These are phyloP conservation scores for maize (Zea mays) DNA, from an alignment of 176 grass and related monocot genomes.

Conservation along the genomic window Zm-B73-REFERENCE-NAM-5.0 NC_050100.1:178011001-178011500, in stretches of 20 bases:
- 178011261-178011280: not conserved
- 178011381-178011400: not conserved
- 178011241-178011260: too few relatives aligned
- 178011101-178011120: too few relatives aligned
- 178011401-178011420: slow-evolving; percentile 13
- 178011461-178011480: not conserved
- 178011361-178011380: not conserved
- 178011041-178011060: not conserved
- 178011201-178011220: too few relatives aligned
- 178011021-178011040: too few relatives aligned
- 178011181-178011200: too few relatives aligned
- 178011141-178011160: too few relatives aligned
- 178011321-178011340: slow-evolving; percentile 20
- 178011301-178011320: not conserved
- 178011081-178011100: too few relatives aligned
- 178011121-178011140: too few relatives aligned
- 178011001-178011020: too few relatives aligned
- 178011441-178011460: slow-evolving; percentile 25
- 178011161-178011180: too few relatives aligned
- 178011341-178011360: slow-evolving; percentile 2
- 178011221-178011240: slow-evolving; percentile 4
- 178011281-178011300: slow-evolving; percentile 34
- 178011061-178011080: too few relatives aligned
- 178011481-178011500: not conserved
- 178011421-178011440: slow-evolving; percentile 38